A percentile compares a stretch with the other conserved stretches of the same genome.
phyloP scores from a whole-genome alignment of 306 rosid genomes.

The Datisca glomerata region DNA sequence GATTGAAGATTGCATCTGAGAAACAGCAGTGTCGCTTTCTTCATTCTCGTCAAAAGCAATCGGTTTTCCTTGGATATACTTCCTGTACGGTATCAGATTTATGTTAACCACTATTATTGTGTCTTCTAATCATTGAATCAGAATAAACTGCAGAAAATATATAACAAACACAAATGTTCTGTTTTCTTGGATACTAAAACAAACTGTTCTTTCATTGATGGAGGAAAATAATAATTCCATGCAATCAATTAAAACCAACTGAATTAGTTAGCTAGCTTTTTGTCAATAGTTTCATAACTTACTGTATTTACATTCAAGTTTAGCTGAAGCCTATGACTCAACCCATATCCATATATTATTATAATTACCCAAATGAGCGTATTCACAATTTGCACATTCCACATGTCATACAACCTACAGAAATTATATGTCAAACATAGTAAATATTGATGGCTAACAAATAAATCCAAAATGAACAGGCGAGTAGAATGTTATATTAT shows the following conservation, averaged over 20 bases:
- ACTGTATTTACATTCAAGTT: too few species aligned
- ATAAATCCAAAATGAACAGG: neutral
- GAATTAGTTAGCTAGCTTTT: too few species aligned
- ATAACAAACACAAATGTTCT: neutral
- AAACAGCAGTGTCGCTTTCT: conserved; percentile 48
- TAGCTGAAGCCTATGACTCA: too few species aligned
- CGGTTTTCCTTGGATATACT: conserved; percentile 37
- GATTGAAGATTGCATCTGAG: conserved; percentile 44
- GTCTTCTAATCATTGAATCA: too few species aligned
- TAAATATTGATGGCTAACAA: neutral
- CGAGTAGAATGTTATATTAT: neutral
- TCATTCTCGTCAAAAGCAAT: conserved; percentile 55
- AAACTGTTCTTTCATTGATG: too few species aligned
- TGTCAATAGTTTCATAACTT: too few species aligned
- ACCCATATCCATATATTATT: too few species aligned
- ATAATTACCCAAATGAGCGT: too few species aligned
- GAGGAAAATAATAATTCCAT: too few species aligned
- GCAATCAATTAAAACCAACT: too few species aligned
- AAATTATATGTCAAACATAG: neutral
- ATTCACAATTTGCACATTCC: too few species aligned
- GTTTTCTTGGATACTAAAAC: neutral
- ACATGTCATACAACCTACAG: neutral
- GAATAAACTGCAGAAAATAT: neutral
- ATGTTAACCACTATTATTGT: neutral
- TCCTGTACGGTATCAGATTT: conserved; percentile 31